Conservation (phyloP, 1,139 yeast genomes). For the Saccharomyces hybrid region DNA sequence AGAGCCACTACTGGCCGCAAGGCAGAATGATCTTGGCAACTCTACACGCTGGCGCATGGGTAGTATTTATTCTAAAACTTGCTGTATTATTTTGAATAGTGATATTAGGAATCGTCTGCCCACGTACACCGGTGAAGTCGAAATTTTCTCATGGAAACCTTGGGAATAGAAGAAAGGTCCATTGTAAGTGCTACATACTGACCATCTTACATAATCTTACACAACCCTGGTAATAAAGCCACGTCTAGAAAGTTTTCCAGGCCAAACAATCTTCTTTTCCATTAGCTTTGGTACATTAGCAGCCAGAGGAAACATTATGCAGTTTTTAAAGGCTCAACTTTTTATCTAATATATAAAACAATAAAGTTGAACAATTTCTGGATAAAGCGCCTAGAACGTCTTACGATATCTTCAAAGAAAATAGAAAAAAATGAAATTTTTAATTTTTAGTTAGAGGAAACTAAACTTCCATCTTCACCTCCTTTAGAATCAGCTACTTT, state of each 20-base stretch:
- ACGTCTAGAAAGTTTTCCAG: not conserved
- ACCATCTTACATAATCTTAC: not conserved
- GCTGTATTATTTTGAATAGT: too few species aligned
- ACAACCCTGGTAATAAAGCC: not conserved
- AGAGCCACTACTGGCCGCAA: not conserved
- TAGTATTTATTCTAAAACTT: not conserved
- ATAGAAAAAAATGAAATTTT: not conserved
- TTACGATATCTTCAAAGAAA: not conserved
- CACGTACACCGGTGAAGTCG: not conserved
- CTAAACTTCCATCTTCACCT: conserved; percentile 6
- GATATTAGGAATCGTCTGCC: not conserved
- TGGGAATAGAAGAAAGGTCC: not conserved
- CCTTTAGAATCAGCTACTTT: conserved; percentile 5
- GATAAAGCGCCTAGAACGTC: not conserved
- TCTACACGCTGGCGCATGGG: not conserved
- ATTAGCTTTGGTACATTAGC: not conserved
- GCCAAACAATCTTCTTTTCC: not conserved
- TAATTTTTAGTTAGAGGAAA: not conserved
- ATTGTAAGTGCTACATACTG: not conserved
- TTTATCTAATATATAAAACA: not conserved
- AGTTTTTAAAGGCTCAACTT: not conserved
- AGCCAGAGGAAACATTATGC: not conserved
- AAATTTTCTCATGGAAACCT: not conserved
- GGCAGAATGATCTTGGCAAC: not conserved
- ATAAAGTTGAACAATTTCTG: not conserved